Percentiles rank a stretch among this genome's conserved stretches.
Evolutionary conservation across 2,329 filamentous ascomycete genomes (phyloP).

Genomic region (Neonectria ditissima): DNA sequence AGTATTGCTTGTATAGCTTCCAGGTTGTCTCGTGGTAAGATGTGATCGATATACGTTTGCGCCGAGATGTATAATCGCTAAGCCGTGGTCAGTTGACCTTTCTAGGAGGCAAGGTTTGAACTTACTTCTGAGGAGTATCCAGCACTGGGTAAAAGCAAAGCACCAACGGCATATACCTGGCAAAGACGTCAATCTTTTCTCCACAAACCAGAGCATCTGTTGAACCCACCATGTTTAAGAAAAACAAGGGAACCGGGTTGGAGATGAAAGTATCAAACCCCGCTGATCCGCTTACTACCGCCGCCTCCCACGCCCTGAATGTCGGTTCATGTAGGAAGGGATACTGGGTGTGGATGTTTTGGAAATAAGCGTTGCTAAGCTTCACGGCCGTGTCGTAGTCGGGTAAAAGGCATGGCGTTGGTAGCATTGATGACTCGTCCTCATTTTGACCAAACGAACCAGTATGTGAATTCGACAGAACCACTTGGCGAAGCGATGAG

Average conservation of each 20-base stretch:
- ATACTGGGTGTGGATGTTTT: slow-evolving; percentile 53
- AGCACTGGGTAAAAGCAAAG: slow-evolving; percentile 19
- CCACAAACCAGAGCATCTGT: no score
- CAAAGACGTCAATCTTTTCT: not conserved
- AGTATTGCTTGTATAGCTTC: slow-evolving; percentile 50
- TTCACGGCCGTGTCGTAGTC: slow-evolving; percentile 17
- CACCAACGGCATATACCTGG: slow-evolving; percentile 35
- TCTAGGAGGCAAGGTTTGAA: no score
- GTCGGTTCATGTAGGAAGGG: slow-evolving; percentile 53
- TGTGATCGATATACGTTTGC: slow-evolving; percentile 34
- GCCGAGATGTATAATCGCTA: slow-evolving; percentile 37
- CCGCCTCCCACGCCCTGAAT: slow-evolving; percentile 47
- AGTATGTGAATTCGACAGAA: not conserved
- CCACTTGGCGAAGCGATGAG: slow-evolving; percentile 21
- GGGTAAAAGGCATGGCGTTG: slow-evolving; percentile 21
- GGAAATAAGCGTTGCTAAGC: slow-evolving; percentile 50
- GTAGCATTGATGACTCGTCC: not conserved
- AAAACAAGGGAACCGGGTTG: slow-evolving; percentile 10
- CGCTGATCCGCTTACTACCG: slow-evolving; percentile 29
- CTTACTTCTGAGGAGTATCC: slow-evolving; percentile 29
- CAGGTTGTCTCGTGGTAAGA: slow-evolving; percentile 42
- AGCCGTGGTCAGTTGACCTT: not conserved
- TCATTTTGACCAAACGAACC: not conserved
- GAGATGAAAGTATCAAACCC: slow-evolving; percentile 2
- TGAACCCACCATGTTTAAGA: slow-evolving; percentile 30